Base-by-base conservation (phyloP, 2,329 filamentous ascomycete species). In the Trichoderma hamatum region DNA sequence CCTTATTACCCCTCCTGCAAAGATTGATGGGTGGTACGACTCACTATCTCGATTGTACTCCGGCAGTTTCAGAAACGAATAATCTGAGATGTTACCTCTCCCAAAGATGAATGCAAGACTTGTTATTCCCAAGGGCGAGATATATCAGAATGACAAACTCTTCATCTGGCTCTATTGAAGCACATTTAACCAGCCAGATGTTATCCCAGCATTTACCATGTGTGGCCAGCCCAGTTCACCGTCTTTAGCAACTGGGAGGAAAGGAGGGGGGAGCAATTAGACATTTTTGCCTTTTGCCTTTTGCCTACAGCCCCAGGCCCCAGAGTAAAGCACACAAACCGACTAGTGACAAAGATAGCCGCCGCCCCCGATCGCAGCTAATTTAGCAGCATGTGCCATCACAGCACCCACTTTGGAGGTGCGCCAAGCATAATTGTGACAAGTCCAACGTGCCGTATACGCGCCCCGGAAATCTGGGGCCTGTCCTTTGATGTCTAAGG, bases 321-420 rank as follows among this genome's bases (percentile, higher is more conserved):
- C 34, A 34, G 26, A 39, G 21, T 26, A 14, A 34, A 30, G 24
- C 56, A 32, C 24, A 46, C 24, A 67, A 6, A 43, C 19, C 16
- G 32, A 24, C 65, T 67, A 51, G 60, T 60, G 32, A 55, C 36
- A 69, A 59, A 51, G 67, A 58, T 58, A 64, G 65, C 67, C 67
- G 67, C 59, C 67, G n/a, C 49, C 51, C 24, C 52, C 60, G 58
- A 69, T 64, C 59, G 39, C 26, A 39, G 16, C 43, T 67, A 67
- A 19, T 32, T 28, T 36, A 46, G 51, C 49, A 64, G 16, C 28
- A 28, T 26, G 24, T 60, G 54, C 43, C 67, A 54, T 60, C 39
- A 61, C 49, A 54, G 43, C 16, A 46, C 28, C 39, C 16, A 46
- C 46, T 49, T 26, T 43, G 66, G 14, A 19, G 30, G 13, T 28